These are phyloP conservation scores for Penicillium macrosclerotiorum DNA, from an alignment of 495 filamentous ascomycete species.

Conservation along the genomic window DNA sequence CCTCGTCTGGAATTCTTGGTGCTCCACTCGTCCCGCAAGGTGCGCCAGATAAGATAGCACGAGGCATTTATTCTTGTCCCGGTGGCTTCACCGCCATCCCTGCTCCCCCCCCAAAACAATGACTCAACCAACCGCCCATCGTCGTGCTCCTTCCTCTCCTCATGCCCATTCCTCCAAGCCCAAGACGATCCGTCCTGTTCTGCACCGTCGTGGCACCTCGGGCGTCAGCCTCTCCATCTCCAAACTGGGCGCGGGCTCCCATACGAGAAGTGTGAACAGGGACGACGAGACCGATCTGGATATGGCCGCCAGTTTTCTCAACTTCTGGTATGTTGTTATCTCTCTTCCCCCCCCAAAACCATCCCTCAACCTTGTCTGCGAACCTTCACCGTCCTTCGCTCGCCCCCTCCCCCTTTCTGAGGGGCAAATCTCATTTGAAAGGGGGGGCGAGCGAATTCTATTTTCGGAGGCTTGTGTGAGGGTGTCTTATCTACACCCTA, in stretches of 20 bases:
- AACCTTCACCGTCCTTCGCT: constrained; percentile 3
- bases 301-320: constrained; percentile 63
- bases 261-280: constrained; percentile 14
- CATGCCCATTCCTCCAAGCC: constrained; percentile 35
- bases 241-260: constrained; percentile 37
- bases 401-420: too few relatives aligned
- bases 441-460: too few relatives aligned
- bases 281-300: constrained; percentile 47
- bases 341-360: too few relatives aligned
- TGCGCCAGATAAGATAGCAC: constrained; percentile 32
- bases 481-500: constrained; percentile 27
- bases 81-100: constrained; percentile 41
- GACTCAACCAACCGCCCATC: constrained; percentile 42
- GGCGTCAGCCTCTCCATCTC: constrained; percentile 33
- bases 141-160: constrained; percentile 35
- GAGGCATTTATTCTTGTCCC: constrained; percentile 29
- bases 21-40: constrained; percentile 26
- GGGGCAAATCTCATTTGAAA: too few relatives aligned
- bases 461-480: too few relatives aligned
- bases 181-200: constrained; percentile 30
- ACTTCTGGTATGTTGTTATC: constrained; percentile 57
- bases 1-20: constrained; percentile 11
- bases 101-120: too few relatives aligned
- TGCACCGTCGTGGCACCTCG: constrained; percentile 40
- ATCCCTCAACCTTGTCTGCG: too few relatives aligned